Percentiles rank a stretch among this genome's conserved stretches.
phyloP scores from a whole-genome alignment of 2,329 filamentous ascomycete genomes.

The Colletotrichum sidae region DNA sequence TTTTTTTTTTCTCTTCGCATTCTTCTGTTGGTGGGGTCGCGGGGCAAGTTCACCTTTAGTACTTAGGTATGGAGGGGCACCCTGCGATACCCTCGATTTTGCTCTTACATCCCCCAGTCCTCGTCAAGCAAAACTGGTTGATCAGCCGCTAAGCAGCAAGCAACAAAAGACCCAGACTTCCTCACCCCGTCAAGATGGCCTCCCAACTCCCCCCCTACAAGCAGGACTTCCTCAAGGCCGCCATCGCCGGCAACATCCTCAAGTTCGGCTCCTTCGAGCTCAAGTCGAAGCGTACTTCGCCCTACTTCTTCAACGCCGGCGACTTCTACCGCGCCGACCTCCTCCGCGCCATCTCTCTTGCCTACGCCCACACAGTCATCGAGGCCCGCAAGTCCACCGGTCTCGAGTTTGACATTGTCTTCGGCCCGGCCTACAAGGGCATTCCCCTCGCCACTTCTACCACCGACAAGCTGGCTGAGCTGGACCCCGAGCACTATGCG shows the following conservation, averaged over 20 bases:
- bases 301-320: constrained; percentile 98
- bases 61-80: constrained; percentile 26
- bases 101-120: constrained; percentile 26
- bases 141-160: not conserved
- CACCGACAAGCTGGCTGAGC: constrained; percentile 77
- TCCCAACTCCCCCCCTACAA: constrained; percentile 72
- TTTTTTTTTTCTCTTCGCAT: not conserved
- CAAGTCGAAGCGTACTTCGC: constrained; percentile 91
- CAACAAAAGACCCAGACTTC: not conserved
- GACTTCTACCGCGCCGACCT: constrained; percentile 87
- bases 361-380: constrained; percentile 79
- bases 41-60: constrained; percentile 13
- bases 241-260: constrained; percentile 76
- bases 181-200: constrained; percentile 49
- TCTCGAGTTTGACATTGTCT: constrained; percentile 83
- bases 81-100: constrained; percentile 4
- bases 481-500: constrained; percentile 75
- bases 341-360: constrained; percentile 80
- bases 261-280: constrained; percentile 88
- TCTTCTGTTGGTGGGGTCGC: not conserved
- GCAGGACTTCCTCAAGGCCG: constrained; percentile 76
- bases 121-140: constrained; percentile 30
- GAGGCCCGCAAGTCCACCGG: constrained; percentile 54
- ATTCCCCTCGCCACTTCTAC: constrained; percentile 89
- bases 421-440: constrained; percentile 96